phyloP scores from a whole-genome alignment of 164 flowering plant species.

The Kalanchoe fedtschenkoi region DNA sequence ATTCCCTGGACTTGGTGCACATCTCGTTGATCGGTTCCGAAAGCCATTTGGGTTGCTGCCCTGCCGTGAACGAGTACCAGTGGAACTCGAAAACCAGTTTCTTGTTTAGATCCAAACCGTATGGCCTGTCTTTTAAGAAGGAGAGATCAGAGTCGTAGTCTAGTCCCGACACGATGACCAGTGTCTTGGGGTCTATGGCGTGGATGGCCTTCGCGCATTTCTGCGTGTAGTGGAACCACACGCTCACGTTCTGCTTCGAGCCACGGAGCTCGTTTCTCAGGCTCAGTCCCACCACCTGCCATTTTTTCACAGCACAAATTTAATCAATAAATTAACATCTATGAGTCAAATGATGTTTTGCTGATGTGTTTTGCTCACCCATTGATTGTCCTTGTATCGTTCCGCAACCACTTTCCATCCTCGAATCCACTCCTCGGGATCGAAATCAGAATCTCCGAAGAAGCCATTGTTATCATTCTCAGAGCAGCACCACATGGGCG shows the following conservation, averaged over 20 bases:
- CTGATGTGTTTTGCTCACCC: constrained; percentile 15
- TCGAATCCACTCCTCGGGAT: constrained; percentile 26
- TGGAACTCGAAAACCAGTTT: constrained; percentile 8
- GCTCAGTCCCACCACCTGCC: constrained; percentile 10
- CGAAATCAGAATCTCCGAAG: constrained; percentile 15
- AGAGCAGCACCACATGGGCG: constrained; percentile 20
- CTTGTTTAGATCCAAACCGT: neutral
- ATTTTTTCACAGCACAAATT: neutral
- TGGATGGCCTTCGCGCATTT: neutral
- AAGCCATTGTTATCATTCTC: constrained; percentile 19
- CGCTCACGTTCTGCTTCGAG: neutral
- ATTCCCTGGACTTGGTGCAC: neutral
- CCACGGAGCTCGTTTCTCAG: constrained; percentile 9
- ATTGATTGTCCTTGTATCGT: constrained; percentile 19
- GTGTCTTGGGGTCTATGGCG: neutral
- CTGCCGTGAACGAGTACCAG: constrained; percentile 1
- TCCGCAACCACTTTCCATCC: constrained; percentile 30
- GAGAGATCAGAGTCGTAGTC: constrained; percentile 1
- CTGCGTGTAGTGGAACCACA: constrained; percentile 1
- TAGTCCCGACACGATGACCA: constrained; percentile 6
- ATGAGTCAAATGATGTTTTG: no score
- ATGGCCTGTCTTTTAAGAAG: neutral
- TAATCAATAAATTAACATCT: no score
- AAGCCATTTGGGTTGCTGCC: neutral
- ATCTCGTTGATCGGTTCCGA: neutral